Evolutionary conservation across 2,329 filamentous ascomycete genomes (phyloP).

Genomic region (Diplodia sapinea): DNA sequence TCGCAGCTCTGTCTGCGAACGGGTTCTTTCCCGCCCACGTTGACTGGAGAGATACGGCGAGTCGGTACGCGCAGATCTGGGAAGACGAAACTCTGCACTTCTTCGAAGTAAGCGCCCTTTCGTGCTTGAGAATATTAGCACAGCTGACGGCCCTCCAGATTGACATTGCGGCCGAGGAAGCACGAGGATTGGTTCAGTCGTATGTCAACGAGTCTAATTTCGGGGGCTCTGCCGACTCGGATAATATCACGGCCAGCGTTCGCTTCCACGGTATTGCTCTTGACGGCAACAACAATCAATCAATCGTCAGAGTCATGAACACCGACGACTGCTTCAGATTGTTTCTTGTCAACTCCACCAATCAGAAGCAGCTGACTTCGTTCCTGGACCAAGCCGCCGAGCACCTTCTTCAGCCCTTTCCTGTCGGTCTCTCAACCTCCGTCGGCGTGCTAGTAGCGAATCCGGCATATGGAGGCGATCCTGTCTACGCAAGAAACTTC

Average conservation of each 20-base stretch:
- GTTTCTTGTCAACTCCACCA: conserved; percentile 66
- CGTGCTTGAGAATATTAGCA: conserved; percentile 32
- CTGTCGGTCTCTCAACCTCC: conserved; percentile 62
- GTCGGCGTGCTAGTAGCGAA: conserved; percentile 67
- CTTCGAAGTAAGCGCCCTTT: conserved; percentile 63
- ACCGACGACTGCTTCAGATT: conserved; percentile 69
- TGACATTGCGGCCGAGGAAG: conserved; percentile 46
- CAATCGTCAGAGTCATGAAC: conserved; percentile 64
- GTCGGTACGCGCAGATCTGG: conserved; percentile 64
- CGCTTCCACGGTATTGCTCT: conserved; percentile 64
- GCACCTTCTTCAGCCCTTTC: conserved; percentile 63
- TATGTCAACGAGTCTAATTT: conserved; percentile 57
- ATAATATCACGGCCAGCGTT: conserved; percentile 53
- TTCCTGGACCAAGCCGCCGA: conserved; percentile 65
- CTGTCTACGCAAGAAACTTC: conserved; percentile 54
- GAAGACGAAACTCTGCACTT: conserved; percentile 65
- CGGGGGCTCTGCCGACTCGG: conserved; percentile 52
- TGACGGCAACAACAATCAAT: conserved; percentile 57
- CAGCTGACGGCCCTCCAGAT: neutral
- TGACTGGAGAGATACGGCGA: conserved; percentile 55
- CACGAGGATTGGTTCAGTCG: conserved; percentile 53
- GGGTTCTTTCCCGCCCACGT: conserved; percentile 59
- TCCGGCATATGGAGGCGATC: conserved; percentile 60
- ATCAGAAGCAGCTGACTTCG: conserved; percentile 61
- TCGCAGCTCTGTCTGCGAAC: conserved; percentile 57